Evolutionary conservation across 2,329 filamentous ascomycete genomes (phyloP), one percentile per base, ranked within the genome.

Genomic region (Didymellaceae sp.): DNA sequence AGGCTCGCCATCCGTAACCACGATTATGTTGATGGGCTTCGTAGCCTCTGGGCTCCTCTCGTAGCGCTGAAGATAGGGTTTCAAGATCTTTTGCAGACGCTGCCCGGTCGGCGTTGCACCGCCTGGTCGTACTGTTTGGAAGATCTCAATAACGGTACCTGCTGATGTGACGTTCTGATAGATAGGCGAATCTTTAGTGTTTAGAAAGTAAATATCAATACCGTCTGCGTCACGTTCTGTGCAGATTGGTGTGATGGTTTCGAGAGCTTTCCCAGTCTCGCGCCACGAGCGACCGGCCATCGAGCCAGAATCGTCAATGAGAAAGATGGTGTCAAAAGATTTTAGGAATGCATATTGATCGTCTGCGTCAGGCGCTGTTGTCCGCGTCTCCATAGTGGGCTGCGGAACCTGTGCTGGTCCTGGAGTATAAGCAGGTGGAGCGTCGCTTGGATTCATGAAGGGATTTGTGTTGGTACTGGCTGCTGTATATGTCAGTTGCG

Each of bases 171-270:
- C 80, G 52, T 88, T 85, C 59, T 79, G 78, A 74, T 90, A 92
- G 4, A 83, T 83, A 0, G 78, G 75, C 0, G 75, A 72, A n/a
- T 79, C 76, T 52, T 70, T 55, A 67, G 88, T 82, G 75, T 97
- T 97, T 28, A 97, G 79, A 73, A 97, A 97, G 80, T 90, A 91
- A 57, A 97, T 78, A 68, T 97, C 93, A 60, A 97, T 86, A 17
- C 93, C 93, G 71, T 97, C 90, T 0, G 78, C 75, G 69, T 97
- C 93, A 71, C 89, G 86, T 4, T 78, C 71, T 1, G 90, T 89
- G 75, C 92, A 95, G 65, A 96, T 88, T 0, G 90, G 90, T 0
- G 90, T 83, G 65, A 97, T 91, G 38, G 84, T 80, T 24, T 81
- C 75, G 2, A 97, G 82, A 1, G 88, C 90, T 7, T 81, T 77